phyloP scores from a whole-genome alignment of 371 early-diverging fungal genomes.

The Rhizopus sp. region DNA sequence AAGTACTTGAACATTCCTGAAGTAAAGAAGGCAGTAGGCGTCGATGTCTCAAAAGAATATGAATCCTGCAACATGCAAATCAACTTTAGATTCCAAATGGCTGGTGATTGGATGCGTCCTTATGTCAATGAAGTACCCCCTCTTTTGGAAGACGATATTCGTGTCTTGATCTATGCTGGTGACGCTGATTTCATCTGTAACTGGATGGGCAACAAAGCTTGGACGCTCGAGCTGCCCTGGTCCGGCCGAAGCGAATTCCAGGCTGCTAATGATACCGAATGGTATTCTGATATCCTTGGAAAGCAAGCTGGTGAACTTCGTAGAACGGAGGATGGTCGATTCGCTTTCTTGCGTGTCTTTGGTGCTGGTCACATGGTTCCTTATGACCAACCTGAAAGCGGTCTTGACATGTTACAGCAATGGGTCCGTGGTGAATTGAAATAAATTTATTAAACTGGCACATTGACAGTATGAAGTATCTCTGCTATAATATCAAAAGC shows the following conservation, averaged over 20 bases:
- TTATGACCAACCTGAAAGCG: slow-evolving; percentile 61
- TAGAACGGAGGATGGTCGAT: slow-evolving; percentile 54
- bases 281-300: slow-evolving; percentile 49
- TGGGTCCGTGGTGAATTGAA: slow-evolving; percentile 52
- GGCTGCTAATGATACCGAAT: slow-evolving; percentile 61
- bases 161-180: slow-evolving; percentile 89
- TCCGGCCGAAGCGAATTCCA: slow-evolving; percentile 68
- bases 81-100: slow-evolving; percentile 77
- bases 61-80: slow-evolving; percentile 83
- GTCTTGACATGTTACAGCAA: slow-evolving; percentile 66
- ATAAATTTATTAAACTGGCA: slow-evolving; percentile 30
- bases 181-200: slow-evolving; percentile 87
- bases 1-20: slow-evolving; percentile 75
- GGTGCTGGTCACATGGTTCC: slow-evolving; percentile 93
- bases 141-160: slow-evolving; percentile 79
- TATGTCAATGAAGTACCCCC: slow-evolving; percentile 74
- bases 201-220: slow-evolving; percentile 95
- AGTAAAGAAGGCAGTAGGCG: slow-evolving; percentile 82
- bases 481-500: slow-evolving; percentile 35
- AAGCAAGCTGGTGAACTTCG: slow-evolving; percentile 79
- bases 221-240: slow-evolving; percentile 85
- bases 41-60: slow-evolving; percentile 57
- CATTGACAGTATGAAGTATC: slow-evolving; percentile 30
- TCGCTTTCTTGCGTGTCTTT: slow-evolving; percentile 87
- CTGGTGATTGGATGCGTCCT: slow-evolving; percentile 92